Evolutionary conservation across 106 monocot genomes (phyloP).

Genomic region (Dendrobium huoshanense): DNA sequence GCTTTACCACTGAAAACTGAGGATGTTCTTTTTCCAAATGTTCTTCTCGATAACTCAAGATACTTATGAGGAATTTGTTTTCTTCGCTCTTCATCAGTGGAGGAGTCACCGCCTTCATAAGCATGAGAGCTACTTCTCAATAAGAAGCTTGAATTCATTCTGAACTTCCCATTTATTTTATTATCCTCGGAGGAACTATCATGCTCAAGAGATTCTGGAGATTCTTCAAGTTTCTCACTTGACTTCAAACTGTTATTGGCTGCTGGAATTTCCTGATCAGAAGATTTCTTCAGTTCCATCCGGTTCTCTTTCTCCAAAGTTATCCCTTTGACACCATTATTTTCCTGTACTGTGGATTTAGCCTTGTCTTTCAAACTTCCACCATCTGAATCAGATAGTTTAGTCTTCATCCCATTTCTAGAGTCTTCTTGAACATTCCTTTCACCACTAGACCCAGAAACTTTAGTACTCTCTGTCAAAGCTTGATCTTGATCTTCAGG

Average conservation of each 20-base stretch:
- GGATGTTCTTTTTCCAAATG: constrained; percentile 8
- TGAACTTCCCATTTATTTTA: background rate
- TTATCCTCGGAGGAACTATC: background rate
- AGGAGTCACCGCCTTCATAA: constrained; percentile 19
- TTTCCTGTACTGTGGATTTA: background rate
- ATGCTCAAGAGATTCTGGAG: constrained; percentile 1
- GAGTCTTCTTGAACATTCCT: background rate
- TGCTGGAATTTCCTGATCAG: background rate
- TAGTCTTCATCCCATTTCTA: background rate
- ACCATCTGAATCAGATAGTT: background rate
- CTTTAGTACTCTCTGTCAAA: background rate
- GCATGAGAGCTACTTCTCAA: constrained; percentile 6
- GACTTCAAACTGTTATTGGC: constrained; percentile 2
- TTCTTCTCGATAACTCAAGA: constrained; percentile 15
- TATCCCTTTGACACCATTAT: background rate
- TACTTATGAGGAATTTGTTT: background rate
- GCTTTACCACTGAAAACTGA: background rate
- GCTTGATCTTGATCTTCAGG: background rate
- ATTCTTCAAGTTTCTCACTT: constrained; percentile 15
- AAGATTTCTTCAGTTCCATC: background rate
- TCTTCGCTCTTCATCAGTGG: constrained; percentile 1
- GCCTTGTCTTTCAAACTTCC: background rate
- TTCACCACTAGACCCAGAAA: background rate
- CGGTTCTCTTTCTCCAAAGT: background rate
- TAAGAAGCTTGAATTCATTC: background rate